Percentiles rank a stretch among this genome's conserved stretches.
These are phyloP conservation scores for Ustilago vetiveriae DNA, from an alignment of 1,284 basidiomycete genomes.

Conservation along the genomic window DNA sequence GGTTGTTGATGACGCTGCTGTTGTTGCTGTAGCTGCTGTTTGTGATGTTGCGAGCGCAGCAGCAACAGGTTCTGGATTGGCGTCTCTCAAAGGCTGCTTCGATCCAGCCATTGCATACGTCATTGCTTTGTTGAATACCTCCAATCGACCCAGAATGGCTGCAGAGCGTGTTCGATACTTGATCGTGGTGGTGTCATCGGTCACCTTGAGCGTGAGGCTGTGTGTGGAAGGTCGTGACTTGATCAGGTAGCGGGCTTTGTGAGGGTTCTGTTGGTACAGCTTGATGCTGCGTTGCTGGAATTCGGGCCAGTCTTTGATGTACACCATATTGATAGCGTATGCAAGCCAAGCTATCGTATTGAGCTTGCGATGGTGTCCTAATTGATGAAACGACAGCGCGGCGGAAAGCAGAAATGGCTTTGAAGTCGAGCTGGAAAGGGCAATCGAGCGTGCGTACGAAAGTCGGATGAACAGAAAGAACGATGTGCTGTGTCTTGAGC, in stretches of 20 bases:
- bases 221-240: conserved; percentile 47
- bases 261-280: conserved; percentile 43
- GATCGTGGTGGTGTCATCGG: conserved; percentile 69
- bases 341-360: too few relatives aligned
- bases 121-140: conserved; percentile 82
- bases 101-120: conserved; percentile 77
- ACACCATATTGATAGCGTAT: conserved; percentile 43
- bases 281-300: conserved; percentile 56
- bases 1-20: background rate
- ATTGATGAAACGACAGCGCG: too few relatives aligned
- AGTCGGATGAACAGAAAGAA: too few relatives aligned
- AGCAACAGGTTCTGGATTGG: conserved; percentile 21
- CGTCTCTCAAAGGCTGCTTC: conserved; percentile 23
- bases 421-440: too few relatives aligned
- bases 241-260: conserved; percentile 55
- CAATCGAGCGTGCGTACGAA: too few relatives aligned
- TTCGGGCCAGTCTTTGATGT: conserved; percentile 57
- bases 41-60: background rate
- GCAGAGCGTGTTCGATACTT: conserved; percentile 94
- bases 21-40: conserved; percentile 5
- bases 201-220: conserved; percentile 58
- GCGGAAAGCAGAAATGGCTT: too few relatives aligned
- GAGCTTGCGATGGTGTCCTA: too few relatives aligned
- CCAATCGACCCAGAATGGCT: conserved; percentile 92
- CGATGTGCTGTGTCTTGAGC: too few relatives aligned